Conservation (phyloP, 495 filamentous ascomycete species). For the Annulohypoxylon moriforme region DNA sequence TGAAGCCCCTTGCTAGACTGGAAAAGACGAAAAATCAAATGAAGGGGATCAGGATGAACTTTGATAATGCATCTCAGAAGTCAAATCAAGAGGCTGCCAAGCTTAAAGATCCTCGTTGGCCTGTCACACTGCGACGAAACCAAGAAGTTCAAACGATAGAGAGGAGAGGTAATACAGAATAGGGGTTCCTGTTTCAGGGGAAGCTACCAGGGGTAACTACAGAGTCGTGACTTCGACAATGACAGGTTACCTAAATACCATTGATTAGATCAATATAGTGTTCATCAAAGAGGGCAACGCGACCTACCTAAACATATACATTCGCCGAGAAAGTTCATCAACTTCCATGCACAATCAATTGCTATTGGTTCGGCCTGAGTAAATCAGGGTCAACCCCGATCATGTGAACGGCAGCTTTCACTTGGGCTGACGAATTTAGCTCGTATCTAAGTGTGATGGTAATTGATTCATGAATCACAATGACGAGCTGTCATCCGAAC, state of each 20-base stretch:
- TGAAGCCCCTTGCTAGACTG: too few species aligned
- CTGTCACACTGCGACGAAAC: too few species aligned
- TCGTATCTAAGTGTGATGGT: neutral
- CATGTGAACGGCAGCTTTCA: conserved; percentile 19
- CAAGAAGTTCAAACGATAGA: too few species aligned
- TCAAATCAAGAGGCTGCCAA: too few species aligned
- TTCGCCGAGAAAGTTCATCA: conserved; percentile 15
- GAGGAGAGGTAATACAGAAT: too few species aligned
- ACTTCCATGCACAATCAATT: neutral
- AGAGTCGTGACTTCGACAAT: neutral
- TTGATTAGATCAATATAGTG: neutral
- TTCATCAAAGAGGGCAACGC: neutral
- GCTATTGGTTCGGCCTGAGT: conserved; percentile 5
- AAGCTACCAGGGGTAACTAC: neutral
- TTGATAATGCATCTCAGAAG: too few species aligned
- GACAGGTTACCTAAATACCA: neutral
- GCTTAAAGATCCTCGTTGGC: too few species aligned
- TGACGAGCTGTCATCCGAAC: conserved; percentile 34
- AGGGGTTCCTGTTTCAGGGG: neutral
- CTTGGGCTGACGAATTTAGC: conserved; percentile 23
- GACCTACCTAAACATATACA: neutral
- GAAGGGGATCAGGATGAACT: too few species aligned
- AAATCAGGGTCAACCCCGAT: neutral
- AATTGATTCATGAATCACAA: conserved; percentile 18
- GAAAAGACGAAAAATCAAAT: too few species aligned